Conservation (phyloP, 1,284 basidiomycete species). For the Cryptococcus neoformans region DNA sequence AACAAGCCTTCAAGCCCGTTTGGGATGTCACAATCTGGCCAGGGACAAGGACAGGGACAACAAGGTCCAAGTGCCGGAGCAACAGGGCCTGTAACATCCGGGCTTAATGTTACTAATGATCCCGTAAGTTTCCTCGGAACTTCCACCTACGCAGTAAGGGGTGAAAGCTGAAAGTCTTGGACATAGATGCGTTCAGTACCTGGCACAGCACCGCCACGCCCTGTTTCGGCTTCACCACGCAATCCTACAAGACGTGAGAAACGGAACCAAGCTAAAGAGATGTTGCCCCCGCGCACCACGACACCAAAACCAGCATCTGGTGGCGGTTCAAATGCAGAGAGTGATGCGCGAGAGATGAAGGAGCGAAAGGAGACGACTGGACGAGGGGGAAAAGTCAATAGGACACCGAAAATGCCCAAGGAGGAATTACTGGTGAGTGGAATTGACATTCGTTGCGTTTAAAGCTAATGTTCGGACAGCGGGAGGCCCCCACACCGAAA, state of each 20-base stretch:
- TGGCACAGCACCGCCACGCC: slow-evolving; percentile 2
- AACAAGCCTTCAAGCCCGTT: slow-evolving; percentile 34
- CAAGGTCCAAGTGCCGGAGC: not conserved
- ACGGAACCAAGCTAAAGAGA: slow-evolving; percentile 37
- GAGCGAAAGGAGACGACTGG: not conserved
- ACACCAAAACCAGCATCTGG: slow-evolving; percentile 27
- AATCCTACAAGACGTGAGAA: slow-evolving; percentile 20
- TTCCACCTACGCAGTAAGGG: too few relatives aligned
- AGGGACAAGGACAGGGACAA: slow-evolving; percentile 5
- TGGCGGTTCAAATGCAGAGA: not conserved
- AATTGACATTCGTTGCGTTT: too few relatives aligned
- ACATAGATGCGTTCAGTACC: not conserved
- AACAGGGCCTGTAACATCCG: not conserved
- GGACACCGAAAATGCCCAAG: slow-evolving; percentile 23
- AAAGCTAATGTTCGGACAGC: slow-evolving; percentile 8
- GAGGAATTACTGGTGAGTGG: slow-evolving; percentile 31
- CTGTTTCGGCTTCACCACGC: slow-evolving; percentile 10
- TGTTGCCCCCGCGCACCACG: slow-evolving; percentile 37
- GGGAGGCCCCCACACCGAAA: slow-evolving; percentile 37
- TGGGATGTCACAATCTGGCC: slow-evolving; percentile 13
- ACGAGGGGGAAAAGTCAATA: slow-evolving; percentile 4
- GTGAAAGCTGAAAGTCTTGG: too few relatives aligned
- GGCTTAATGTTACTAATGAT: not conserved
- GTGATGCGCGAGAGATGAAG: slow-evolving; percentile 10
- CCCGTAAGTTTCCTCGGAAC: not conserved